phyloP scores from a whole-genome alignment of 2,329 filamentous ascomycete genomes.

The Ceratocystis albifundus region DNA sequence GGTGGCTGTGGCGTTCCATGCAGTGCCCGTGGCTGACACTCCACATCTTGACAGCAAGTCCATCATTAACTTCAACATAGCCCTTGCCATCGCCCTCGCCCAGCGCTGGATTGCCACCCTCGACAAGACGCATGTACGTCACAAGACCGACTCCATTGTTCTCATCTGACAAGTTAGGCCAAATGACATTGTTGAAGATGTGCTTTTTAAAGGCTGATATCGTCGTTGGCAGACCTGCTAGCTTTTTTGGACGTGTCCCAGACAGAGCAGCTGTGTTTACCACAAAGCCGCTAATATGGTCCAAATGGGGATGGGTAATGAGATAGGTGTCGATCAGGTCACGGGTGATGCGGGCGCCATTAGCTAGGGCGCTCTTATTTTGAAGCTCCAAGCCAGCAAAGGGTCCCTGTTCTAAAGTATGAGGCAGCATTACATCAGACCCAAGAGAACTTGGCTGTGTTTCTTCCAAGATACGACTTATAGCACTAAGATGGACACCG shows the following conservation, averaged over 20 bases:
- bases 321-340: conserved; percentile 77
- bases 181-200: conserved; percentile 96
- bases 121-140: conserved; percentile 76
- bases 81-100: conserved; percentile 69
- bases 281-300: conserved; percentile 83
- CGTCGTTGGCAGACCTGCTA: conserved; percentile 79
- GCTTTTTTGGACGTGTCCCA: conserved; percentile 66
- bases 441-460: conserved; percentile 34
- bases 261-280: conserved; percentile 85
- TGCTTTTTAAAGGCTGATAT: conserved; percentile 85
- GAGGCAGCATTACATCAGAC: conserved; percentile 32
- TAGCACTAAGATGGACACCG: conserved; percentile 76
- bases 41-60: conserved; percentile 78
- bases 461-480: conserved; percentile 64
- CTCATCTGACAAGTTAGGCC: conserved; percentile 94
- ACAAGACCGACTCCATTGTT: conserved; percentile 87
- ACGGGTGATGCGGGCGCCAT: conserved; percentile 68
- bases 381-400: conserved; percentile 70
- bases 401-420: conserved; percentile 54
- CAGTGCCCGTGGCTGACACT: conserved; percentile 84
- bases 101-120: conserved; percentile 75
- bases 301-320: conserved; percentile 93
- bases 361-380: conserved; percentile 54
- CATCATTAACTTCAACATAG: conserved; percentile 80
- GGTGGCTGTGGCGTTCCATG: conserved; percentile 59